Evolutionary conservation across 2,329 filamentous ascomycete species (phyloP), one percentile per base, ranked within the genome.

Genomic region (Claviceps purpurea): DNA sequence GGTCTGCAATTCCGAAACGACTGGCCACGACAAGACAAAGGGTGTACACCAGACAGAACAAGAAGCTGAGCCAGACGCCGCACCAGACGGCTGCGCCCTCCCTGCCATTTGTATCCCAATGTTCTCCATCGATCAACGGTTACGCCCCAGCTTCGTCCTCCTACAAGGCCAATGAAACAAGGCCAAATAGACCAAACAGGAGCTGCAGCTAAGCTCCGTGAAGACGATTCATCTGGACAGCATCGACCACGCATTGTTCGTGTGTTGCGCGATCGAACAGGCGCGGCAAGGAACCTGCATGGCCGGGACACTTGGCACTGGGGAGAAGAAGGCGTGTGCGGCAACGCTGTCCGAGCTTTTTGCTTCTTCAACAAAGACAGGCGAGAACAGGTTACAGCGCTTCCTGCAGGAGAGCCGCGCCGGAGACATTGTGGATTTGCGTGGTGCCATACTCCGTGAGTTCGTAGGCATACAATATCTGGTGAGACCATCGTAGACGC

Each of bases 41-140:
- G 30, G 8, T 30, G 30, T 11, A 30, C 26, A 11, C 10, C 30
- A 14, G 43, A 11, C 45, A 22, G 26, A 42, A 44, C 38, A 47
- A 50, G 24, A 46, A 20, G 53, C 43, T 52, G 43, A 34, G 40
- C 49, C 38, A 55, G 50, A 50, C 41, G 13, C 49, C 37, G 20
- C 42, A 18, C 13, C 30, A 34, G 30, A 34, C 30, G 30, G 3
- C 30, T 34, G 30, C 30, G 30, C 30, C 30, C 10, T 34, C 30
- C 16, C 22, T 24, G 4, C 50, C 30, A 40, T 52, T 47, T 52
- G 50, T 52, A 48, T 52, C n/a, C 30, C 24, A 22, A n/a, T n/a
- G 18, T 38, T 41, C 41, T 34, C 30, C 6, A 30, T 30, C 26
- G 26, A 30, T 30, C 26, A 30, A 26, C 18, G 18, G 18, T 18